These are phyloP conservation scores for Breviolum minutum DNA, from an alignment of 73 alveolate genomes.

Conservation along the genomic window DNA sequence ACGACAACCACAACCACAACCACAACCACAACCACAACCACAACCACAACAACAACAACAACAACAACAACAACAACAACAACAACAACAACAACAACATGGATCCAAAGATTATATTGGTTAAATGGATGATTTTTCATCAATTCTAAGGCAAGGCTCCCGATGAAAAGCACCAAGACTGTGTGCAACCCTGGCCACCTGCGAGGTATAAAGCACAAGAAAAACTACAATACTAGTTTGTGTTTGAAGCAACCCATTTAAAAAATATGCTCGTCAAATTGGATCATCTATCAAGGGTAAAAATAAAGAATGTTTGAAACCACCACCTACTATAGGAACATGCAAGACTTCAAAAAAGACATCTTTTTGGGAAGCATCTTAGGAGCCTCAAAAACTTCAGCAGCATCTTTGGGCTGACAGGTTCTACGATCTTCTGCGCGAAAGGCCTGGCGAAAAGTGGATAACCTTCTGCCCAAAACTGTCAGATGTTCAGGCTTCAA, in stretches of 20 bases:
- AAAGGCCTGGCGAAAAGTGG: slow-evolving; percentile 7
- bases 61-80: too few species aligned
- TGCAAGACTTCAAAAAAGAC: neutral
- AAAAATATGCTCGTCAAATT: too few species aligned
- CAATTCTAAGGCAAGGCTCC: neutral
- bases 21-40: too few species aligned
- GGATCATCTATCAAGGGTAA: too few species aligned
- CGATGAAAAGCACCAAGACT: slow-evolving; percentile 62
- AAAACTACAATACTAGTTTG: too few species aligned
- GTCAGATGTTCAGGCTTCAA: neutral
- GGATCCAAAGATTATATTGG: neutral
- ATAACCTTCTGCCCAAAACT: neutral
- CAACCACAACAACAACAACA: too few species aligned
- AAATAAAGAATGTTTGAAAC: too few species aligned
- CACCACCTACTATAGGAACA: neutral
- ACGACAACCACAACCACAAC: too few species aligned
- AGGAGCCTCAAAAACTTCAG: slow-evolving; percentile 21
- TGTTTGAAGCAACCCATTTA: too few species aligned
- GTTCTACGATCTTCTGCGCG: slow-evolving; percentile 68
- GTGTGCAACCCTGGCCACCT: slow-evolving; percentile 52
- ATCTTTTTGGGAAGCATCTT: neutral
- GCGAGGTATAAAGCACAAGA: neutral
- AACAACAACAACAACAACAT: too few species aligned
- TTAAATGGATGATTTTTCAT: neutral
- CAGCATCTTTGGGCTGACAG: neutral